Evolutionary conservation across 441 rosid species (phyloP), one percentile per base, ranked within the genome.

Genomic region (Euphorbia celastroides): DNA sequence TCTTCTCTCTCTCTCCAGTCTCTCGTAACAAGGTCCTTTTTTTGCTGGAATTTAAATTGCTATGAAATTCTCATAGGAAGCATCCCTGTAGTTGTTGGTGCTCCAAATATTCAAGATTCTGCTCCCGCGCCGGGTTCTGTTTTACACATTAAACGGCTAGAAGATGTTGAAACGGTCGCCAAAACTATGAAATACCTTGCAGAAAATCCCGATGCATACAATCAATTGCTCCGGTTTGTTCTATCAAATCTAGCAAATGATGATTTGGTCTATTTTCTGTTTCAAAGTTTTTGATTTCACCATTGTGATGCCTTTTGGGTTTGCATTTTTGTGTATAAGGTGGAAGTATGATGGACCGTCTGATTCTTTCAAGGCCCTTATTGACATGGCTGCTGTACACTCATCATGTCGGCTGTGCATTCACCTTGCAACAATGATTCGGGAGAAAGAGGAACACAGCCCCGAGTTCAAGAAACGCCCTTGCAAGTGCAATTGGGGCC

Each of bases 321-420:
- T n/a, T n/a, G n/a, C n/a, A n/a, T n/a, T n/a, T 50, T 50, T 61
- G 58, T 71, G 71, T 14, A 50, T 76, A 66, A 90, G 95, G 82
- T 93, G 98, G 98, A 93, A 93, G 74, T 81, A 84, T 2, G 86
- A 90, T 67, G 96, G 98, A 12, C 96, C 96, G 44, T 84, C 89
- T 13, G 92, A 90, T 74, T 82, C 89, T 67, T 93, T 90, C 80
- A 90, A 88, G 83, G 97, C 97, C 70, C 89, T 93, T 23, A 79
- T 93, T 72, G 97, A 93, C 77, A 93, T 90, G 98, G 86, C 97
- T 36, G 91, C 88, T 3, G 97, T 90, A 61, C 97, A 90, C 56
- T 93, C 97, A 54, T 87, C 98, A 19, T 93, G 98, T 57, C 97
- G 97, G 19, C 91, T 90, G 70, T 93, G 96, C 80, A 83, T 90